Base-by-base conservation (phyloP, 1,284 basidiomycete species). In the Naganishia cerealis region DNA sequence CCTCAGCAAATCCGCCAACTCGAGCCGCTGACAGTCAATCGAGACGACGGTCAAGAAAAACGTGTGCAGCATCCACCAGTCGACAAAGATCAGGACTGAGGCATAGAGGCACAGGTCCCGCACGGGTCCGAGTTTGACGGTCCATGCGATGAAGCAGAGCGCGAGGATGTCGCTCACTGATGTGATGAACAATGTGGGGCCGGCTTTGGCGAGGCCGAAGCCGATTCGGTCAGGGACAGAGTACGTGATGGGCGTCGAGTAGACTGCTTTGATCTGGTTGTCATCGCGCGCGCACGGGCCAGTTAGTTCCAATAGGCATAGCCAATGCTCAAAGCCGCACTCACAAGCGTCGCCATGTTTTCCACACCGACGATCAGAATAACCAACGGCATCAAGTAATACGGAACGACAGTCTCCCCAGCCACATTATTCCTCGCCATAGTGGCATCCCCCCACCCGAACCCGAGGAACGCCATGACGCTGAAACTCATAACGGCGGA, bases 281-380 rank as follows among this genome's bases (percentile, higher is more conserved):
- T 46, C 9, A n/a, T 33, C 1, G 43, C 43, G 43, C 13, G 40
- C 26, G 42, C 8, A 10, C 18, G 33, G 26, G 24, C 5, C 65
- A 38, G 38, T 71, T 50, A 68, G 69, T 52, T 26, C 0, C 33
- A 46, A 18, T 7, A 36, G 40, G 58, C 21, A 13, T 15, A 33
- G 13, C 59, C 26, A 61, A 33, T 5, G 42, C 48, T 15, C 48
- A 16, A 53, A 1, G 16, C 53, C n/a, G 38, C 5, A 71, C 88
- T 75, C 77, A 94, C 92, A 76, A 99, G 83, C 74, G 89, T 90
- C 77, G 92, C 92, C 94, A 98, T 98, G 76, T 97, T 97, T 81
- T 98, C 95, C 1, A 92, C 90, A 10, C 95, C 95, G 21, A 97
- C 91, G 72, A 98, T 94, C 18, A 94, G 87, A 59, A 99, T 92